Evolutionary conservation across 257 asterid species (phyloP).

Genomic region (Nicotiana tomentosiformis): DNA sequence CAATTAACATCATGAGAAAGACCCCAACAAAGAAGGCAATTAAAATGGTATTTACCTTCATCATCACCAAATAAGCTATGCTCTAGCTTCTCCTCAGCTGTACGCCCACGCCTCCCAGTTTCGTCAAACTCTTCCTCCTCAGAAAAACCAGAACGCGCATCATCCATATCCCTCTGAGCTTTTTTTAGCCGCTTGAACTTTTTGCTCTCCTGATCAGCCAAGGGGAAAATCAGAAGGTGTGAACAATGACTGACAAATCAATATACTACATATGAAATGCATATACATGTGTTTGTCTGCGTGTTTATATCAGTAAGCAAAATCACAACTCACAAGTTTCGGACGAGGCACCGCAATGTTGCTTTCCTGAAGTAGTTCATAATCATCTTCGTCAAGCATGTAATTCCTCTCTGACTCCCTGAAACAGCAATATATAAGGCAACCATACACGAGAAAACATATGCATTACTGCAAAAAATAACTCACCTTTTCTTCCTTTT

Average conservation of each 20-base stretch:
- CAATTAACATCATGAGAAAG: slow-evolving; percentile 7
- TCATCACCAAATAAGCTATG: slow-evolving; percentile 79
- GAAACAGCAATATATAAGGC: neutral
- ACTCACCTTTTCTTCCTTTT: slow-evolving; percentile 76
- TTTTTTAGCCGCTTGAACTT: slow-evolving; percentile 85
- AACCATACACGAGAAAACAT: neutral
- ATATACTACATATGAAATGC: neutral
- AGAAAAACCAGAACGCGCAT: slow-evolving; percentile 66
- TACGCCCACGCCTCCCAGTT: slow-evolving; percentile 59
- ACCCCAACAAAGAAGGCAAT: slow-evolving; percentile 2
- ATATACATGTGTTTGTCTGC: neutral
- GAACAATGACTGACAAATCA: neutral
- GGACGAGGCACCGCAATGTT: slow-evolving; percentile 85
- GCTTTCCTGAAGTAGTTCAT: slow-evolving; percentile 89
- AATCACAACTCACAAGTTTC: slow-evolving; percentile 36
- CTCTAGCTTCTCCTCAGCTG: slow-evolving; percentile 79
- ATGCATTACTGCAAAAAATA: neutral
- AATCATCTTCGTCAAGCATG: slow-evolving; percentile 86
- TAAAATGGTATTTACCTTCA: slow-evolving; percentile 47
- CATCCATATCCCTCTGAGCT: slow-evolving; percentile 71
- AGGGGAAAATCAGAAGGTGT: slow-evolving; percentile 1
- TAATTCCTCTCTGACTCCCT: slow-evolving; percentile 73
- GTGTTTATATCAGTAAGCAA: slow-evolving; percentile 5
- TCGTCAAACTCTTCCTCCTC: slow-evolving; percentile 76
- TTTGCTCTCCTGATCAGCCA: slow-evolving; percentile 48